Base-by-base conservation (phyloP, 164 flowering plant genomes). In the Brasenia schreberi region DNA sequence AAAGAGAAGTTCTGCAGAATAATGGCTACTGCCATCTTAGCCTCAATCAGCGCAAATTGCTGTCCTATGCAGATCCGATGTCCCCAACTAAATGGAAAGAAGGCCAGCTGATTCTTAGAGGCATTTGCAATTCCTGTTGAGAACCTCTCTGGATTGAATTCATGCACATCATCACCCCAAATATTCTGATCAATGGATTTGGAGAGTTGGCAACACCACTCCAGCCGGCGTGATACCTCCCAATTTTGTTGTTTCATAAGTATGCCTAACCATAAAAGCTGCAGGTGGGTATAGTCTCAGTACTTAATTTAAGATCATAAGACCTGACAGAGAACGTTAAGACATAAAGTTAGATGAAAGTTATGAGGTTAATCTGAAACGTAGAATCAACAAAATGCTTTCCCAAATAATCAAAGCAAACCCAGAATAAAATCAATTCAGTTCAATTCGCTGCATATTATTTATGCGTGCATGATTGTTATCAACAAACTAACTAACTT, bases 81-180 rank as follows among this genome's bases (percentile, higher is more conserved):
- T 10, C 63, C 63, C 63, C 63, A 61, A 7, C 63, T 23, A 61
- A 61, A 61, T 61, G 63, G 63, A 61, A 61, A 61, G 63, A 61
- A 61, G 12, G 63, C 63, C 27, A 61, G 18, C 10, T 4, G 63
- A 61, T 61, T 18, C 63, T 61, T 61, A 11, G 63, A 18, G 1
- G 63, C 63, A 18, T n/a, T 61, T 61, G 63, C 19, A 18, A 61
- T 23, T 23, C 63, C 63, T 61, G 2, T 18, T 61, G 33, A 61
- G 63, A 61, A 61, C 33, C 63, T 61, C 63, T 61, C 63, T 23
- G 63, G 63, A 7, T 23, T 18, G 33, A 61, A 61, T 61, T 61
- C 63, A 1, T 61, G n/a, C 7, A 18, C 63, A 61, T 18, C 63
- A 18, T 61, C 63, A 5, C 63, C 63, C 63, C 63, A 61, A 61